Evolutionary conservation across 306 rosid genomes (phyloP).

Genomic region (Cucurbita argyrosperma): DNA sequence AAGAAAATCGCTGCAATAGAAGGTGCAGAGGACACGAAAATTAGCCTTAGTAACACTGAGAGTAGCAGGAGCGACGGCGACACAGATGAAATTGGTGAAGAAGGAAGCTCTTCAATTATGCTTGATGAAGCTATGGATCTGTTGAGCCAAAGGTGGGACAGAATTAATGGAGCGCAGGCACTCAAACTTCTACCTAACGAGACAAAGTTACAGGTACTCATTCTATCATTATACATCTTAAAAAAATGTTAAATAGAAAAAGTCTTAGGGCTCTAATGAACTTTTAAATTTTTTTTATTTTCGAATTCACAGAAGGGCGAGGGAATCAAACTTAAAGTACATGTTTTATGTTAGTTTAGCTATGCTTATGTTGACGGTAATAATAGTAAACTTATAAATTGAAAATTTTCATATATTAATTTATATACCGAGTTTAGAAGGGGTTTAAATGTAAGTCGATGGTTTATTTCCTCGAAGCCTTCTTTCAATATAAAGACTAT

Average conservation of each 20-base stretch:
- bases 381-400: too few relatives aligned
- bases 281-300: too few relatives aligned
- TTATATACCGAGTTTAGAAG: too few relatives aligned
- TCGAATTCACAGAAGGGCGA: too few relatives aligned
- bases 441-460: too few relatives aligned
- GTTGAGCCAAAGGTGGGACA: constrained; percentile 84
- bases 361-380: too few relatives aligned
- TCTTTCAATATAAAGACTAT: too few relatives aligned
- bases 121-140: constrained; percentile 79
- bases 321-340: too few relatives aligned
- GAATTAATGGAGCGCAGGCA: constrained; percentile 95
- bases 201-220: constrained; percentile 75
- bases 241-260: not conserved
- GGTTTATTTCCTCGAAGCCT: too few relatives aligned
- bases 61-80: constrained; percentile 86
- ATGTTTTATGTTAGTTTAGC: too few relatives aligned
- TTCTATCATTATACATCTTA: constrained; percentile 4
- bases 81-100: constrained; percentile 55
- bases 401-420: too few relatives aligned
- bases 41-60: constrained; percentile 59
- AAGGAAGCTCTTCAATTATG: constrained; percentile 57
- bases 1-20: constrained; percentile 90
- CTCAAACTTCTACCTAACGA: constrained; percentile 86
- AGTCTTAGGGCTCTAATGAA: too few relatives aligned
- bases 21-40: constrained; percentile 71